A percentile compares a stretch with the other conserved stretches of the same genome.
Conservation (phyloP, 768 basidiomycete species). For the Hericium erinaceus region DNA sequence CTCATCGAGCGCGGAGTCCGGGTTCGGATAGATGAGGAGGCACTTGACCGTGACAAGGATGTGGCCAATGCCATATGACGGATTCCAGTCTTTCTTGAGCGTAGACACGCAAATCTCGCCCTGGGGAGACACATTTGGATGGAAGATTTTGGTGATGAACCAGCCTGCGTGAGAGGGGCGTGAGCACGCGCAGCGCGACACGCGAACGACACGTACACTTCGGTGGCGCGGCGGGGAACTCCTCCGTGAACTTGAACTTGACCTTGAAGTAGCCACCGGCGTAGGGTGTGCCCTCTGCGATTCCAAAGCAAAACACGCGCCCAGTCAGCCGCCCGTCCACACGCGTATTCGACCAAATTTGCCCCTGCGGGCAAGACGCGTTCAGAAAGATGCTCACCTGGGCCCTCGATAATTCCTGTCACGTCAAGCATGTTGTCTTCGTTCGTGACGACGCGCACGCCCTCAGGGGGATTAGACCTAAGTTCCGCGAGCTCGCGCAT, state of each 20-base stretch:
- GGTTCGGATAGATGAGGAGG: conserved; percentile 92
- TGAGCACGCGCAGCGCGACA: background rate
- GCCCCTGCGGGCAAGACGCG: conserved; percentile 9
- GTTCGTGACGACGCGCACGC: conserved; percentile 78
- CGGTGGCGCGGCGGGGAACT: conserved; percentile 89
- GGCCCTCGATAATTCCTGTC: conserved; percentile 82
- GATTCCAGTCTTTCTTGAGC: conserved; percentile 94
- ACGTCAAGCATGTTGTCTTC: conserved; percentile 88
- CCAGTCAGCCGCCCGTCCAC: conserved; percentile 7
- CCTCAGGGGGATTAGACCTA: conserved; percentile 77
- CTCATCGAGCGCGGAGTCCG: conserved; percentile 92
- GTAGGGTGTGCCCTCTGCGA: conserved; percentile 55
- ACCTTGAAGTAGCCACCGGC: conserved; percentile 64
- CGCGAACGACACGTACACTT: conserved; percentile 57
- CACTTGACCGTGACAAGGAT: conserved; percentile 92
- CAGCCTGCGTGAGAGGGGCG: conserved; percentile 44
- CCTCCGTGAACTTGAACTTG: conserved; percentile 84
- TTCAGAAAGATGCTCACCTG: conserved; percentile 48
- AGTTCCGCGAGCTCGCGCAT: conserved; percentile 82
- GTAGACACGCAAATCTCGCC: conserved; percentile 98
- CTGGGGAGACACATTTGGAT: conserved; percentile 83
- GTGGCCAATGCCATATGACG: conserved; percentile 82
- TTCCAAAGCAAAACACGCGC: background rate
- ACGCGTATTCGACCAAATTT: background rate
- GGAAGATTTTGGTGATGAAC: conserved; percentile 92